These are phyloP conservation scores for Umbelopsis sp. DNA, from an alignment of 371 early-diverging fungal species.

Conservation along the genomic window DNA sequence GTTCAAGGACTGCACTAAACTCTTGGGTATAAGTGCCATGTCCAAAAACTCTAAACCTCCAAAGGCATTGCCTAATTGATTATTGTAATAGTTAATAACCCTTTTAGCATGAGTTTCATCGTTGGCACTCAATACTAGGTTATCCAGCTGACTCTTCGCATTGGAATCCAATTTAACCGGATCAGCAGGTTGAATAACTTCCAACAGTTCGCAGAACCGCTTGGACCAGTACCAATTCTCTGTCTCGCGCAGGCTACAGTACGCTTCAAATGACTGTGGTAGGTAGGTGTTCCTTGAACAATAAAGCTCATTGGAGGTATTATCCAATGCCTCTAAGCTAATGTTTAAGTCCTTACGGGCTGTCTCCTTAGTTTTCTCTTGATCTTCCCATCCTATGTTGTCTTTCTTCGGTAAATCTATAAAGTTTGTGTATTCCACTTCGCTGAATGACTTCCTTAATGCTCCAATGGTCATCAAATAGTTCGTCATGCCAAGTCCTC, in stretches of 20 bases:
- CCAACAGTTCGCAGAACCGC: background rate
- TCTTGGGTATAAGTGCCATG: conserved; percentile 24
- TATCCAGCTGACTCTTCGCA: background rate
- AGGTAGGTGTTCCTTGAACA: no score
- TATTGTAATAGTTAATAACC: conserved; percentile 18
- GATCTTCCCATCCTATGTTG: conserved; percentile 2
- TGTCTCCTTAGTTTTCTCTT: background rate
- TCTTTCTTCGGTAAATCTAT: conserved; percentile 17
- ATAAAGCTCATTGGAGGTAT: no score
- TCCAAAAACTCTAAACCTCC: conserved; percentile 22
- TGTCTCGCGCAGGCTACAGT: background rate
- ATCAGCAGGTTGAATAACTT: background rate
- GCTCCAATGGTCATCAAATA: conserved; percentile 19
- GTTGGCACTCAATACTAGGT: background rate
- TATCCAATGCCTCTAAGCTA: no score
- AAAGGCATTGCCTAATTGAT: conserved; percentile 22
- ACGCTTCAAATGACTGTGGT: conserved; percentile 12
- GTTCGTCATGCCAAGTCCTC: conserved; percentile 25
- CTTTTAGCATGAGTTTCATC: conserved; percentile 8
- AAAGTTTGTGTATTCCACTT: conserved; percentile 1
- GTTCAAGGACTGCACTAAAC: conserved; percentile 15
- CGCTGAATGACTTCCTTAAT: background rate
- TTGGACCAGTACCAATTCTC: conserved; percentile 13
- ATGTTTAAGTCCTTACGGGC: background rate
- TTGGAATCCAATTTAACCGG: background rate